phyloP scores from a whole-genome alignment of 441 rosid genomes.

The Melastoma candidum region DNA sequence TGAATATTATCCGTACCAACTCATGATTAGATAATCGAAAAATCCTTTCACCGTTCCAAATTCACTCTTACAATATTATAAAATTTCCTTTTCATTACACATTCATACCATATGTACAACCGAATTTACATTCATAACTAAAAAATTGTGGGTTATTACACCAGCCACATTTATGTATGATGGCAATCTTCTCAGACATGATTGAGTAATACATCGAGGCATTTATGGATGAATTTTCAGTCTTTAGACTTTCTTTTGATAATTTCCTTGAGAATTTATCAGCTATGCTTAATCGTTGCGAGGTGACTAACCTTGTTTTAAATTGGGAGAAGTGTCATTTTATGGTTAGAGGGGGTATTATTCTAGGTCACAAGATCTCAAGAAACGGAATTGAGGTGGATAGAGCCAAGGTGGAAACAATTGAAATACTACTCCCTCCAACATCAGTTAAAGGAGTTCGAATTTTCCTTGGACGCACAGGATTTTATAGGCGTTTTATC shows the following conservation, averaged over 20 bases:
- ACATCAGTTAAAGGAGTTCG: background rate
- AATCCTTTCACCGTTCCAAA: too few relatives aligned
- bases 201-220: background rate
- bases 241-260: background rate
- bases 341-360: slow-evolving; percentile 1
- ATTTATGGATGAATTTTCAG: background rate
- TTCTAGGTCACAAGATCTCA: background rate
- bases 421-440: background rate
- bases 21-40: too few relatives aligned
- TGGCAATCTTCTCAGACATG: background rate
- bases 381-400: slow-evolving; percentile 4
- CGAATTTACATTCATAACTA: too few relatives aligned
- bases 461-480: background rate
- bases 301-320: too few relatives aligned
- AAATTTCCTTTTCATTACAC: too few relatives aligned
- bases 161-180: background rate
- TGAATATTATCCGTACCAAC: too few relatives aligned
- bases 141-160: background rate
- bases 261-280: too few relatives aligned
- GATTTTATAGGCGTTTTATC: slow-evolving; percentile 3
- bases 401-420: background rate
- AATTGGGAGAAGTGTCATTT: slow-evolving; percentile 1
- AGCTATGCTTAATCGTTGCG: too few relatives aligned
- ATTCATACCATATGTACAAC: too few relatives aligned
- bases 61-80: too few relatives aligned